Evolutionary conservation across 257 asterid species (phyloP).

Genomic region (Rehmannia glutinosa): DNA sequence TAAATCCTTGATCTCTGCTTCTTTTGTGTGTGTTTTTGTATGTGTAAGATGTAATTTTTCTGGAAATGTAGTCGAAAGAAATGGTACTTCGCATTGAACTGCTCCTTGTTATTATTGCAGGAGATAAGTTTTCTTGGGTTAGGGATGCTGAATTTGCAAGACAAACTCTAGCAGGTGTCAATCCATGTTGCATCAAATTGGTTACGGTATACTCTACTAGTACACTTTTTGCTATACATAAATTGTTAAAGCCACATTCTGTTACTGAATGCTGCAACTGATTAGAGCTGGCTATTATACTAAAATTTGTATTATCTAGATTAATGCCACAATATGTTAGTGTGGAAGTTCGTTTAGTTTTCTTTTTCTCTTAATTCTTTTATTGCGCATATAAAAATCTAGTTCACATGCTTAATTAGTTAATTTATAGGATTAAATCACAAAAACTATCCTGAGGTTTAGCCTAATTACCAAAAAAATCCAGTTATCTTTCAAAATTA

Average conservation of each 20-base stretch:
- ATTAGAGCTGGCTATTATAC: no score
- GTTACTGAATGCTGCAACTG: background rate
- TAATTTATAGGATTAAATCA: no score
- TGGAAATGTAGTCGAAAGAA: no score
- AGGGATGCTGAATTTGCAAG: conserved; percentile 68
- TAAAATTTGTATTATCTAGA: background rate
- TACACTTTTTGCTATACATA: background rate
- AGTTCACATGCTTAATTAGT: background rate
- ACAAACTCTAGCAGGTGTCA: conserved; percentile 66
- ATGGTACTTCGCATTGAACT: background rate
- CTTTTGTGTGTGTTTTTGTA: background rate
- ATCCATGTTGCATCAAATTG: conserved; percentile 49
- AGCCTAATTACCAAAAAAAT: no score
- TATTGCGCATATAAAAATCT: background rate
- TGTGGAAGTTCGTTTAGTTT: background rate
- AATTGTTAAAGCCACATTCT: background rate
- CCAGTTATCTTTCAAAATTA: no score
- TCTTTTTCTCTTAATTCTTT: background rate
- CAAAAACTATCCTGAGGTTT: no score
- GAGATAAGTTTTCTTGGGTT: conserved; percentile 70
- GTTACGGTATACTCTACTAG: conserved; percentile 45
- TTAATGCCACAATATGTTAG: background rate
- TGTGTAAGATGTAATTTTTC: no score
- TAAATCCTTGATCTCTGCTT: conserved; percentile 13
- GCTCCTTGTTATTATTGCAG: conserved; percentile 17